Percentiles rank a stretch among this genome's conserved stretches.
Conservation (phyloP, 2,329 filamentous ascomycete species). For the Nakataea oryzae region DNA sequence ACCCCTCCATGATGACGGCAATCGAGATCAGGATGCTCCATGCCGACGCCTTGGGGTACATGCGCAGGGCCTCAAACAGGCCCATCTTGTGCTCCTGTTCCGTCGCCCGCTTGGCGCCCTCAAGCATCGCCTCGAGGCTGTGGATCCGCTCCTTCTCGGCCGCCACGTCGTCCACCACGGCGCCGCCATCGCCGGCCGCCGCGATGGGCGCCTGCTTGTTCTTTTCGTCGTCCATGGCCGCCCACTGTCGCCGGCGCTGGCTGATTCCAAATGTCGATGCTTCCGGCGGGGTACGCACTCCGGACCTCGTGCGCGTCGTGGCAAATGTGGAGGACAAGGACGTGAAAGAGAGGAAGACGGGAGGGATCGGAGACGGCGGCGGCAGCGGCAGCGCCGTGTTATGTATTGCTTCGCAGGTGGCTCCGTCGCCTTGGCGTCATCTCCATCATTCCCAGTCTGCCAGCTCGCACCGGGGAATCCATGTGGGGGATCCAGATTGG, state of each 20-base stretch:
- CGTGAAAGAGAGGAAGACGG: too few species aligned
- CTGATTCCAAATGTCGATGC: not conserved
- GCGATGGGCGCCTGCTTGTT: not conserved
- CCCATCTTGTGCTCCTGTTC: constrained; percentile 8
- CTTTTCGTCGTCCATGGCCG: not conserved
- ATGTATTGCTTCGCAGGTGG: not conserved
- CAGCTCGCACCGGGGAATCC: not conserved
- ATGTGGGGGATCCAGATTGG: not conserved
- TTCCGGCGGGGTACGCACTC: too few species aligned
- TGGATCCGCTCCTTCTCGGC: not conserved
- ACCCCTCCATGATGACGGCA: constrained; percentile 12
- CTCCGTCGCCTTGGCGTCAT: not conserved
- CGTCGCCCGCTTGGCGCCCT: not conserved
- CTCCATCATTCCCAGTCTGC: not conserved
- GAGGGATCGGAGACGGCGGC: too few species aligned
- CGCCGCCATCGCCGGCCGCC: not conserved
- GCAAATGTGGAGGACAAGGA: not conserved
- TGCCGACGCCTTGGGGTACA: constrained; percentile 9
- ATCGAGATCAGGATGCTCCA: constrained; percentile 11
- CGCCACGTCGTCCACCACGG: not conserved
- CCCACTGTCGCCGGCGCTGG: too few species aligned
- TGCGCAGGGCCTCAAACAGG: constrained; percentile 10
- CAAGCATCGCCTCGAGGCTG: not conserved
- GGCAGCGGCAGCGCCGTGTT: not conserved
- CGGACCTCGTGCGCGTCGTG: too few species aligned